Conservation (phyloP, 192 early-diverging fungal species). For the Gryganskiella cystojenkinii region DNA sequence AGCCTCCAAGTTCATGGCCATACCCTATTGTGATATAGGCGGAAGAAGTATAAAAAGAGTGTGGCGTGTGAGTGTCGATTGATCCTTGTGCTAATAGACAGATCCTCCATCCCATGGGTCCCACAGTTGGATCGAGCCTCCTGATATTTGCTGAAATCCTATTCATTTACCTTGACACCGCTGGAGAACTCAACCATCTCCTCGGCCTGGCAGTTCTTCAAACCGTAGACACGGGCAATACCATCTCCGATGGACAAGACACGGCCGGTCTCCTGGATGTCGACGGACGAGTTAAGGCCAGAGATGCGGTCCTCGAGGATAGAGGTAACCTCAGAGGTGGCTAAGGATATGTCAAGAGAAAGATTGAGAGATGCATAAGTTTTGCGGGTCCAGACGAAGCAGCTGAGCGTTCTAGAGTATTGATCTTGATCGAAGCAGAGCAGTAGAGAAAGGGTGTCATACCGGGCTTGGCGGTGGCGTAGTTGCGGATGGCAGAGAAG, state of each 20-base stretch:
- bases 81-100: background rate
- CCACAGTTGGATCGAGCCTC: background rate
- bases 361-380: too few species aligned
- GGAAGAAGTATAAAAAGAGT: background rate
- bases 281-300: constrained; percentile 82
- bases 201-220: constrained; percentile 98
- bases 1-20: constrained; percentile 99
- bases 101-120: background rate
- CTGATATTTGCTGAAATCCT: background rate
- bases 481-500: constrained; percentile 33
- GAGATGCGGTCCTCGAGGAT: constrained; percentile 98
- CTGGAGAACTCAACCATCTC: constrained; percentile 99
- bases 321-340: constrained; percentile 95
- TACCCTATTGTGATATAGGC: constrained; percentile 72
- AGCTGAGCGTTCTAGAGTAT: too few species aligned
- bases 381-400: too few species aligned
- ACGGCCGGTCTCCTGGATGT: constrained; percentile 98
- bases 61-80: background rate
- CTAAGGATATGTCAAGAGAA: constrained; percentile 27
- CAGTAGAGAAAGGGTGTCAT: background rate
- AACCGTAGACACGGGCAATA: constrained; percentile 99
- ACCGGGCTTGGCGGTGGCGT: constrained; percentile 48
- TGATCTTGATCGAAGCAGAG: too few species aligned
- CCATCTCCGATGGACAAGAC: constrained; percentile 99
- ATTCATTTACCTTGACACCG: constrained; percentile 86